phyloP scores from a whole-genome alignment of 2,329 filamentous ascomycete genomes.

The Macrophomina pseudophaseolina region DNA sequence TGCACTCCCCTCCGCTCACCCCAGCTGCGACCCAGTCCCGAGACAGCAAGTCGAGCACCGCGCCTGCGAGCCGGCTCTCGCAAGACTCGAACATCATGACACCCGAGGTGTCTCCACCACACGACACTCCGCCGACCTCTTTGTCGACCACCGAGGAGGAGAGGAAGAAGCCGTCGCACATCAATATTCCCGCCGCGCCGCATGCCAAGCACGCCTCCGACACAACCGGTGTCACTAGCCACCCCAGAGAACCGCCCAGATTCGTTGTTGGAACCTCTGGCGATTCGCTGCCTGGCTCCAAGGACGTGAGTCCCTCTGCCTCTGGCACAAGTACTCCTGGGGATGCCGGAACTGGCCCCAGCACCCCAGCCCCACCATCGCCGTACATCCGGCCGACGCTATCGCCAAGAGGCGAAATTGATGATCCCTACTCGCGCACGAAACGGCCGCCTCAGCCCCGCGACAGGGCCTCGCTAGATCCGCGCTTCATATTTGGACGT shows the following conservation, averaged over 20 bases:
- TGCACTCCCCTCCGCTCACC: conserved; percentile 89
- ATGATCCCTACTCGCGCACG: conserved; percentile 86
- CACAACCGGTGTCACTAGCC: conserved; percentile 41
- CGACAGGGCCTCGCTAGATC: conserved; percentile 71
- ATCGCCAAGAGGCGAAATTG: conserved; percentile 71
- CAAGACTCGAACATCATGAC: conserved; percentile 58
- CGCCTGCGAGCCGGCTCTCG: conserved; percentile 40
- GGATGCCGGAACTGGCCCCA: conserved; percentile 40
- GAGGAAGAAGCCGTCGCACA: conserved; percentile 31
- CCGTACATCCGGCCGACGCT: conserved; percentile 78
- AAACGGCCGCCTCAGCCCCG: conserved; percentile 74
- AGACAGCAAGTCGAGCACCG: conserved; percentile 50
- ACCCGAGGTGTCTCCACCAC: conserved; percentile 60
- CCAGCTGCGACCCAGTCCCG: conserved; percentile 75
- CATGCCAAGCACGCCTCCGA: conserved; percentile 22
- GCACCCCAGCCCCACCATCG: conserved; percentile 53
- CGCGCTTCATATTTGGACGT: conserved; percentile 81
- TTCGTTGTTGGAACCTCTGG: conserved; percentile 63
- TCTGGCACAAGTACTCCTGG: conserved; percentile 55
- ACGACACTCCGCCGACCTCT: conserved; percentile 58
- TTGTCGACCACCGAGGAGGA: conserved; percentile 32
- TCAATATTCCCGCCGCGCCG: conserved; percentile 46
- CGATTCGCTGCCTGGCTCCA: conserved; percentile 59
- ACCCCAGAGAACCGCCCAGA: conserved; percentile 56
- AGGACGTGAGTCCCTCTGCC: conserved; percentile 68